A percentile compares a stretch with the other conserved stretches of the same genome.
These are phyloP conservation scores for Stephanodiscus triporus DNA, from an alignment of 108 stramenopile species.

Conservation along the genomic window DNA sequence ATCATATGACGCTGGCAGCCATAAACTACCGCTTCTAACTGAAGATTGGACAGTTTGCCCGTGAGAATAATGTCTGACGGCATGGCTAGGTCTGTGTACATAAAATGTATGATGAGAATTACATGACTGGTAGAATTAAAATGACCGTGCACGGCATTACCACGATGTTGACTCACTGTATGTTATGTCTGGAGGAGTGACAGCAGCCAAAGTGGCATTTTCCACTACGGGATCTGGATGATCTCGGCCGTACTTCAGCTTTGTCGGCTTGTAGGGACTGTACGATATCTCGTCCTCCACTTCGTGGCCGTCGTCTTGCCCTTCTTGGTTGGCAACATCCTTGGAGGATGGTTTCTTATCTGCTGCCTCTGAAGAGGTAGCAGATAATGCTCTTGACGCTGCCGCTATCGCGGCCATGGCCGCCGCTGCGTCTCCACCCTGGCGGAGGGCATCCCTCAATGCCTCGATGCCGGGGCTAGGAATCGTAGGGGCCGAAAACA, in stretches of 20 bases:
- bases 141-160: too few species aligned
- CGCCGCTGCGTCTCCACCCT: background rate
- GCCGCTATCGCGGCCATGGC: background rate
- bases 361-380: background rate
- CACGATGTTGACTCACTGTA: slow-evolving; percentile 12
- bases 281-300: slow-evolving; percentile 41
- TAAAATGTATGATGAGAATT: too few species aligned
- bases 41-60: slow-evolving; percentile 38
- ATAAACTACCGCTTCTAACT: slow-evolving; percentile 48
- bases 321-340: slow-evolving; percentile 1
- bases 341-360: background rate
- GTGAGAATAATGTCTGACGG: slow-evolving; percentile 24
- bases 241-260: slow-evolving; percentile 22
- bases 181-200: slow-evolving; percentile 38
- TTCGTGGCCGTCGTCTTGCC: slow-evolving; percentile 18
- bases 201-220: slow-evolving; percentile 36
- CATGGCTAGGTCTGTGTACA: slow-evolving; percentile 23
- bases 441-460: background rate
- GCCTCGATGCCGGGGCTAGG: background rate
- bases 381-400: background rate
- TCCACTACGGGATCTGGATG: slow-evolving; percentile 45
- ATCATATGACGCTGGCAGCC: slow-evolving; percentile 39
- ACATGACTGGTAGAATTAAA: background rate
- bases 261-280: slow-evolving; percentile 26
- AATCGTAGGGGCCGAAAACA: background rate